Percentiles rank a stretch among this genome's conserved stretches.
These are phyloP conservation scores for Erucastrum elatum DNA, from an alignment of 345 rosid species.

Conservation along the genomic window DNA sequence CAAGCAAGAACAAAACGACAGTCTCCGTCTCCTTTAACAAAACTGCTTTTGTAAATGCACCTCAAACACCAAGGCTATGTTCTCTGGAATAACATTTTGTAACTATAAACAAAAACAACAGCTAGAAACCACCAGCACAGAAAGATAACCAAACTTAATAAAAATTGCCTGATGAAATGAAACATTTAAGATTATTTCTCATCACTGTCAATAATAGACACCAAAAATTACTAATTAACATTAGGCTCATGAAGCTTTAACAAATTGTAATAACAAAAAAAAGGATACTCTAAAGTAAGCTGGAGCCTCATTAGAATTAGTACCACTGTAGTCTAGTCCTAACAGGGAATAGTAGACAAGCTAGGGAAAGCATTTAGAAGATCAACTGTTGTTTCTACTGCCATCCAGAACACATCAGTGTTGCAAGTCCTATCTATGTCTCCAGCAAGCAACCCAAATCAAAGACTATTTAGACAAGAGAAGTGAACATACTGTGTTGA, in stretches of 20 bases:
- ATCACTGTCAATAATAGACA: no score
- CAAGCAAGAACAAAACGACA: background rate
- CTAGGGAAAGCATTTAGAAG: no score
- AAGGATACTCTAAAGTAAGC: no score
- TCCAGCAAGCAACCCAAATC: no score
- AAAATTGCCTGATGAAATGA: background rate
- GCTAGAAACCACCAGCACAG: background rate
- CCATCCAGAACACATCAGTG: background rate
- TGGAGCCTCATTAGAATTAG: no score
- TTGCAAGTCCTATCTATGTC: background rate
- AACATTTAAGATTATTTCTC: background rate
- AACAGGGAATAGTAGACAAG: no score
- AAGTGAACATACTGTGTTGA: constrained; percentile 48
- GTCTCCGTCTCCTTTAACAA: background rate
- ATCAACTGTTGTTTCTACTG: no score
- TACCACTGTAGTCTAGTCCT: no score
- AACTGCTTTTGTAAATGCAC: background rate
- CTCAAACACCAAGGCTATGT: background rate
- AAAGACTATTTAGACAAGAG: no score
- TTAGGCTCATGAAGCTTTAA: no score
- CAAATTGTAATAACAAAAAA: no score
- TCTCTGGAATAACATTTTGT: background rate
- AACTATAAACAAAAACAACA: background rate
- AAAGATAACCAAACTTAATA: background rate
- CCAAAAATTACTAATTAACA: no score